Percentiles rank a stretch among this genome's conserved stretches.
phyloP scores from a whole-genome alignment of 1,284 basidiomycete genomes.

The Heterobasidion irregulare region DNA sequence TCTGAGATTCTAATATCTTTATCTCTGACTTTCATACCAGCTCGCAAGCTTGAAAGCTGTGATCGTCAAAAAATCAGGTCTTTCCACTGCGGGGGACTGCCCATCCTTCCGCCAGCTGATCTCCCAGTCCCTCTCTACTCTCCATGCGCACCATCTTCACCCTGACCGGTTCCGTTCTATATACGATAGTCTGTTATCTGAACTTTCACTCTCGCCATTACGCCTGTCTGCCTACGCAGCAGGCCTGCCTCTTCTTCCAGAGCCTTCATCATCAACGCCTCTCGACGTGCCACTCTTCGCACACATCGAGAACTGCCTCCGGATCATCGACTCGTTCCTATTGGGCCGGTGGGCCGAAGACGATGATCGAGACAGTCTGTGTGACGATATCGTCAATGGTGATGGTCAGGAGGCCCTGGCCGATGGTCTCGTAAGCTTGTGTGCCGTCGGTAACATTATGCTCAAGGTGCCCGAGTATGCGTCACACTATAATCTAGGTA shows the following conservation, averaged over 20 bases:
- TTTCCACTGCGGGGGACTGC: conserved; percentile 15
- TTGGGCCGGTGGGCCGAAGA: conserved; percentile 40
- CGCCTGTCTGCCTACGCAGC: conserved; percentile 31
- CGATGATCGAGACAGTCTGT: conserved; percentile 14
- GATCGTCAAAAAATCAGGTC: conserved; percentile 29
- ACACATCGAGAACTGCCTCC: conserved; percentile 47
- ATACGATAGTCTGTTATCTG: conserved; percentile 24
- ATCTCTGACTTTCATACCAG: background rate
- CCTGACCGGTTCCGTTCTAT: conserved; percentile 23
- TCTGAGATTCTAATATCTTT: background rate
- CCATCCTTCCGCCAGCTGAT: conserved; percentile 34
- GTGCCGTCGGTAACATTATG: conserved; percentile 28
- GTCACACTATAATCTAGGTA: background rate
- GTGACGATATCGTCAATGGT: conserved; percentile 10
- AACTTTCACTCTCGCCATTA: conserved; percentile 28
- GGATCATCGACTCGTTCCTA: conserved; percentile 53
- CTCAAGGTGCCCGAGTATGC: conserved; percentile 15
- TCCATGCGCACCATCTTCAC: conserved; percentile 28
- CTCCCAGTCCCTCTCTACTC: conserved; percentile 31
- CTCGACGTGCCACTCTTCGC: conserved; percentile 29
- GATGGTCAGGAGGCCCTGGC: conserved; percentile 22
- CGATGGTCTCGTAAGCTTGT: conserved; percentile 36
- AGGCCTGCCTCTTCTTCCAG: conserved; percentile 32
- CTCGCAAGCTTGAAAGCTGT: conserved; percentile 4
- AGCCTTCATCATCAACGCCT: conserved; percentile 8